Evolutionary conservation across 768 basidiomycete species (phyloP), one percentile per base, ranked within the genome.

Genomic region (Boletellus ananiceps): DNA sequence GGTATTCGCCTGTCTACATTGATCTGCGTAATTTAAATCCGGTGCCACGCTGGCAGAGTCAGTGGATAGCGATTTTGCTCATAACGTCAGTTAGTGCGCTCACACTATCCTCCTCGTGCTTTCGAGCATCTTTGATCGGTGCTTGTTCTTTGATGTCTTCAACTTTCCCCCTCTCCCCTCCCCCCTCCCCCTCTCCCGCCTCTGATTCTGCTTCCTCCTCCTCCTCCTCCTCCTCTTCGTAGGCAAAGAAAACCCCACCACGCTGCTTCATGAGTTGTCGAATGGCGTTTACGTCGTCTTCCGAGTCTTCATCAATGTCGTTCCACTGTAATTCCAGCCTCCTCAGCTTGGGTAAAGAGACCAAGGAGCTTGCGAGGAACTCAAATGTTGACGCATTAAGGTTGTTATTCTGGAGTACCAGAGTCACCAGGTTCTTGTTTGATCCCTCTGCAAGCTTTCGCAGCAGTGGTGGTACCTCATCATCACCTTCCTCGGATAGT

Each of bases 371-470:
- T 2, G 86, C 82, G 23, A 98, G 74, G 5, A 89, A 63, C 25
- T 75, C 70, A 50, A 91, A 84, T 9, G 89, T 76, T 39, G 77
- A 67, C 5, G 75, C 68, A 55, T 93, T 87, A 39, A 97, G 76
- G 59, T 98, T 93, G 65, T 94, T 93, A 64, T 94, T 96, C 71
- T 97, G 91, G 32, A 98, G 74, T 57, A 85, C 85, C 40, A 98
- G 74, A 8, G 77, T 79, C 58, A 83, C 79, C 37, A 98, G 73
- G 57, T 83, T 83, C 18, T 77, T 77, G 66, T 88, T 91, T 33
- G 83, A 81, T 8, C 93, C 92, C 16, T 68, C 67, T 1, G 75
- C 74, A 39, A 98, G 74, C 8, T 75, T 75, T 34, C 74, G 74
- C 39, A 89, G 65, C 46, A 89, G 73, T 2, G 74, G 68, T 0